Base-by-base conservation (phyloP, 306 rosid genomes). In the Malus sieversii region DNA sequence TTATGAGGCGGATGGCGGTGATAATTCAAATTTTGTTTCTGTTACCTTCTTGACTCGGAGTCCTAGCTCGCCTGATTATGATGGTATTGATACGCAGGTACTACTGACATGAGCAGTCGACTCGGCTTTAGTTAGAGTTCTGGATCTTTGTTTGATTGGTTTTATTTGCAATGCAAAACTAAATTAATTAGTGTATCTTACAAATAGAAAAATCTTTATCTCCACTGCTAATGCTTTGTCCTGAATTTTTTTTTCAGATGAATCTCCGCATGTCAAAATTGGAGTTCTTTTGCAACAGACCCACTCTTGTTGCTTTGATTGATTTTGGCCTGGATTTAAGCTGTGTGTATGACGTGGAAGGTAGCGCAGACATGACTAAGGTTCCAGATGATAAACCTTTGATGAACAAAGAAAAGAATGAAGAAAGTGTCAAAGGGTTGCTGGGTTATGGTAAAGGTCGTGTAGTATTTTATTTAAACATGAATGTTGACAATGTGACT, bases 41-140 rank as follows among this genome's bases (percentile, higher is more conserved):
- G 88, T 93, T 25, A 60, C 72, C 78, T 93, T 91, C 77, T 80
- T 77, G 64, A 88, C 93, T 15, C 88, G 90, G 87, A 88, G 88
- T 82, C 85, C 97, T 65, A 75, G 77, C 77, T 92, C 97, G 19
- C 86, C 90, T 70, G 87, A 86, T 83, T 95, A 95, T 78, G 88
- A 92, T 81, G 99, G 99, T 67, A 85, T 83, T 68, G 99, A 95
- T 77, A 90, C 97, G 70, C 92, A 95, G 99, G 99, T 95, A 91
- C 69, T 23, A 32, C 69, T 11, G 42, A 59, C 53, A 19, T 18
- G 73, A 73, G 71, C 80, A 67, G 67, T 66, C 67, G 59, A 72
- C 70, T 62, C 70, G 55, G 63, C 3, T 62, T 75, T 16, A 78
- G 68, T 32, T 48, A 42, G 32, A 42, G 73, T 71, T 80, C 74